A percentile compares a stretch with the other conserved stretches of the same genome.
phyloP scores from a whole-genome alignment of 176 grass and related monocot species.

The Sorghum bicolor region DNA sequence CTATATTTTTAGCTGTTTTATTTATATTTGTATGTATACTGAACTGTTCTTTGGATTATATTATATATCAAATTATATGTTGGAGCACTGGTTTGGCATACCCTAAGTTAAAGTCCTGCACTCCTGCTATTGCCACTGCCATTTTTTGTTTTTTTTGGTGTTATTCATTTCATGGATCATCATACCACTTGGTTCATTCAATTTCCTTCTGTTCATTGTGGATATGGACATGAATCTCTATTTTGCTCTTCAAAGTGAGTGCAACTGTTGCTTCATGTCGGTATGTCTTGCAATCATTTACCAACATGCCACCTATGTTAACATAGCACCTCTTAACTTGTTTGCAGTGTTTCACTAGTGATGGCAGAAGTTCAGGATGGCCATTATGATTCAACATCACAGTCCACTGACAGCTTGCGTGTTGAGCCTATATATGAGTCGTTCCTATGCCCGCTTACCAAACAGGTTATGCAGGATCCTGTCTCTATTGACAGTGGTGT shows the following conservation, averaged over 20 bases:
- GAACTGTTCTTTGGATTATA: not conserved
- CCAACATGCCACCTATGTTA: not conserved
- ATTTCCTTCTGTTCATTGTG: not conserved
- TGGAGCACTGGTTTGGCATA: not conserved
- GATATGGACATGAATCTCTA: not conserved
- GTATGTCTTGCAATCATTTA: not conserved
- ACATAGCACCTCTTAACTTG: not conserved
- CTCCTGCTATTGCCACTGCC: not conserved
- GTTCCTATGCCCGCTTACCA: slow-evolving; percentile 83
- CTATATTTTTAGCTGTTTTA: not conserved
- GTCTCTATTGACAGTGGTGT: slow-evolving; percentile 74
- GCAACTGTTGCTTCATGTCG: not conserved
- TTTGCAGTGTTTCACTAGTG: slow-evolving; percentile 36
- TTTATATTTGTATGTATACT: not conserved
- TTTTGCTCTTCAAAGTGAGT: not conserved
- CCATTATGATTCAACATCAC: slow-evolving; percentile 42
- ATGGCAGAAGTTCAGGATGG: slow-evolving; percentile 69
- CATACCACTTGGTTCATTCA: not conserved
- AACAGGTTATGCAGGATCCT: slow-evolving; percentile 88
- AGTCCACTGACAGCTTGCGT: slow-evolving; percentile 47
- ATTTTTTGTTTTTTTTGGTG: not conserved
- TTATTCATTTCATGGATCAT: not conserved
- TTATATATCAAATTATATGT: not conserved
- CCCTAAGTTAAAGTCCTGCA: not conserved
- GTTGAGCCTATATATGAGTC: slow-evolving; percentile 89